Evolutionary conservation across 164 flowering plant genomes (phyloP).

Genomic region (Vitis rotundifolia): DNA sequence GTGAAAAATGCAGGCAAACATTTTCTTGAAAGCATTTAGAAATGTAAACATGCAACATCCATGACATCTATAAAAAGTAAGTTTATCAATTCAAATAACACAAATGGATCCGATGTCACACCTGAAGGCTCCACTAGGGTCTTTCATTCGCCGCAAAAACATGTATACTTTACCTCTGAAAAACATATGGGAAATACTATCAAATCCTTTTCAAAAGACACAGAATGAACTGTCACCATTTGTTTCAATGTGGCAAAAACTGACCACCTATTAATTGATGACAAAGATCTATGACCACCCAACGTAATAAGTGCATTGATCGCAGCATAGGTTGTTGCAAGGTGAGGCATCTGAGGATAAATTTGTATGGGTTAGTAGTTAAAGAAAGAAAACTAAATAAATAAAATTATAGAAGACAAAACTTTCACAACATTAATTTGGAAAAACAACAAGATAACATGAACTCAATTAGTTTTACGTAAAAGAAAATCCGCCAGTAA

Average conservation of each 20-base stretch:
- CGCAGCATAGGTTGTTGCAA: slow-evolving; percentile 98
- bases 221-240: not conserved
- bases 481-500: not conserved
- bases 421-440: not conserved
- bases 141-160: slow-evolving; percentile 81
- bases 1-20: too few relatives aligned
- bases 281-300: slow-evolving; percentile 69
- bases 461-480: not conserved
- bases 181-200: slow-evolving; percentile 15
- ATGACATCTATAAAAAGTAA: too few relatives aligned
- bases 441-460: not conserved
- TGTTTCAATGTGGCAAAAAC: slow-evolving; percentile 18
- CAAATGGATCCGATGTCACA: slow-evolving; percentile 20
- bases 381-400: not conserved
- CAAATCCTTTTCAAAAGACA: slow-evolving; percentile 1
- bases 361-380: not conserved
- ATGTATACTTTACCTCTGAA: slow-evolving; percentile 62
- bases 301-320: slow-evolving; percentile 85
- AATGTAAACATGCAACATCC: too few relatives aligned
- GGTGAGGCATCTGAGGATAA: slow-evolving; percentile 78
- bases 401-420: not conserved
- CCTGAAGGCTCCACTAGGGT: slow-evolving; percentile 85
- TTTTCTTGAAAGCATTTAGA: too few relatives aligned
- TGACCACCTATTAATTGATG: slow-evolving; percentile 90
- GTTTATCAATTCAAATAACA: not conserved